Conservation (phyloP, 306 rosid genomes). For the Cucumis sativus region Cucumber_9930_V3 NC_026661.2:21437501-21438000, state of each 20-base stretch:
- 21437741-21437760: no score
- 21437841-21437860: no score
- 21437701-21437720: not conserved
- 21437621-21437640: conserved; percentile 17
- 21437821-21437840: no score
- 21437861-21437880: no score
- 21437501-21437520: conserved; percentile 81
- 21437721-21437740: not conserved
- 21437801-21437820: no score
- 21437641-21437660: not conserved
- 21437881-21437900: no score
- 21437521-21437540: conserved; percentile 95
- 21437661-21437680: not conserved
- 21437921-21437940: no score
- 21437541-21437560: conserved; percentile 93
- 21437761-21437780: no score
- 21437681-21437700: not conserved
- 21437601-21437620: not conserved
- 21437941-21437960: no score
- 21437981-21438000: not conserved
- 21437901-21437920: no score
- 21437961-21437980: no score
- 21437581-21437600: not conserved
- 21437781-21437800: no score
- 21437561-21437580: conserved; percentile 8